Conservation (phyloP, 73 alveolate genomes). For the Urostyla sp. region DNA sequence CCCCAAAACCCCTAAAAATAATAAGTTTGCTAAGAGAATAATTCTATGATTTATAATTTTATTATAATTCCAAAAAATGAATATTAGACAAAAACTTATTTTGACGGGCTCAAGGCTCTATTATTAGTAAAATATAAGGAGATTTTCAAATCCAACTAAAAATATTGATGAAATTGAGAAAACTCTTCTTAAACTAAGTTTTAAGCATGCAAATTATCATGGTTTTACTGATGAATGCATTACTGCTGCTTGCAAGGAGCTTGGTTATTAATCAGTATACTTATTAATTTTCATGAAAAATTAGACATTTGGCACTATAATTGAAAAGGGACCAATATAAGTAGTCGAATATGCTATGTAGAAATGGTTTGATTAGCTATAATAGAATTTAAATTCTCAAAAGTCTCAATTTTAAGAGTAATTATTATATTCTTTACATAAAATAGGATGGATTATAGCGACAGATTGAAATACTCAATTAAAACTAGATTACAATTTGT, state of each 20-base stretch:
- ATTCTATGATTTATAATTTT: too few species aligned
- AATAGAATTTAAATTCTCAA: constrained; percentile 23
- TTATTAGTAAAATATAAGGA: too few species aligned
- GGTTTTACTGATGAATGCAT: constrained; percentile 64
- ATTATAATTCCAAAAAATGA: too few species aligned
- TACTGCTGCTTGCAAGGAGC: constrained; percentile 54
- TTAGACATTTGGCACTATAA: constrained; percentile 44
- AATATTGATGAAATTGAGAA: too few species aligned
- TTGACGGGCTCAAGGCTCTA: too few species aligned
- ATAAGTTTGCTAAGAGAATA: too few species aligned
- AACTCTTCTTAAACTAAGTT: constrained; percentile 27
- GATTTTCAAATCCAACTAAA: too few species aligned
- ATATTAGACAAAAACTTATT: too few species aligned
- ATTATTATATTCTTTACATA: neutral
- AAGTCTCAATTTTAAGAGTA: constrained; percentile 11
- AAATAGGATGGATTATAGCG: constrained; percentile 8
- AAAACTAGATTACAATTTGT: constrained; percentile 60
- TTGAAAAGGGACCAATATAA: constrained; percentile 57
- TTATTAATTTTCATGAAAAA: neutral
- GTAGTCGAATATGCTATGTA: constrained; percentile 68
- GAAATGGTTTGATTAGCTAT: constrained; percentile 49
- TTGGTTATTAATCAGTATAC: constrained; percentile 42
- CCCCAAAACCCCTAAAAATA: too few species aligned
- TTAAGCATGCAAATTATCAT: constrained; percentile 28
- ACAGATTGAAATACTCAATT: constrained; percentile 31